phyloP scores from a whole-genome alignment of 352 stramenopile species.

The Phytophthora sp. region DNA sequence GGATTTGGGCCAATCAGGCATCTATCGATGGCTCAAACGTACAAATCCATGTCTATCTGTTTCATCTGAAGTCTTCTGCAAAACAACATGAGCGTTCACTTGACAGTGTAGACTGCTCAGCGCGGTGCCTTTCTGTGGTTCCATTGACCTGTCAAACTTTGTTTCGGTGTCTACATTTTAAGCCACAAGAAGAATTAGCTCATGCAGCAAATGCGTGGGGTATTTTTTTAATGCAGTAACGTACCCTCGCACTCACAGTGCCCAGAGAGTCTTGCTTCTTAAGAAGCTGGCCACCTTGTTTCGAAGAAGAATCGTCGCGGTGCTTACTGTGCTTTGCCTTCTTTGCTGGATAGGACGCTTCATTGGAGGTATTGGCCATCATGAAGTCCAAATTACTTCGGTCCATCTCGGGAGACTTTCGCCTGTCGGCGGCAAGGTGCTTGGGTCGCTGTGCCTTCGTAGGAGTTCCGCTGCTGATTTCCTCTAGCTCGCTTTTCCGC shows the following conservation, averaged over 20 bases:
- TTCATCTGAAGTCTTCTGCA: slow-evolving; percentile 5
- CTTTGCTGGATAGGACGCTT: slow-evolving; percentile 14
- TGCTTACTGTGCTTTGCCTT: slow-evolving; percentile 7
- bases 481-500: slow-evolving; percentile 19
- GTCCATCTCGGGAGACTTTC: slow-evolving; percentile 21
- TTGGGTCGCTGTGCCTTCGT: slow-evolving; percentile 13
- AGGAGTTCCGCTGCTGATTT: slow-evolving; percentile 7
- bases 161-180: slow-evolving; percentile 11
- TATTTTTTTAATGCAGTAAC: neutral
- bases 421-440: slow-evolving; percentile 16
- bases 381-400: slow-evolving; percentile 28
- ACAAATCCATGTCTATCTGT: slow-evolving; percentile 24
- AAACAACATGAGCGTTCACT: neutral
- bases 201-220: neutral
- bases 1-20: slow-evolving; percentile 1
- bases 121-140: slow-evolving; percentile 3
- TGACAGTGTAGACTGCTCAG: neutral
- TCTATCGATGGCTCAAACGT: slow-evolving; percentile 17
- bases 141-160: slow-evolving; percentile 14
- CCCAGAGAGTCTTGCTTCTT: slow-evolving; percentile 30
- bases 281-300: neutral
- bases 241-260: slow-evolving; percentile 33
- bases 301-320: neutral
- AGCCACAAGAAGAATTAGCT: slow-evolving; percentile 1
- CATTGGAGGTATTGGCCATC: slow-evolving; percentile 11